Conservation (phyloP, 805 yeast species). For the Soucietia sequanensis region DNA sequence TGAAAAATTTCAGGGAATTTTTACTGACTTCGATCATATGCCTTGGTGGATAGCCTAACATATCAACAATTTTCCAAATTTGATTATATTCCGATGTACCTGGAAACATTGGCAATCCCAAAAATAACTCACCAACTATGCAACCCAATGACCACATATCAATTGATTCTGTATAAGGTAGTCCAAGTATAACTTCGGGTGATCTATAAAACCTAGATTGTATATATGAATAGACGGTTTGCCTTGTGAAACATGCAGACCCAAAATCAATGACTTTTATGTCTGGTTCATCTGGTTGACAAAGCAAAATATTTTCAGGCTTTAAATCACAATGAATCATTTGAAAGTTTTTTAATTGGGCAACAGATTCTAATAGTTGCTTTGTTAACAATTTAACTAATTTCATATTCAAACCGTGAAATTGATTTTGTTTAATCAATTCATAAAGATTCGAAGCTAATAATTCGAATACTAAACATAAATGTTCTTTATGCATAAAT, state of each 20-base stretch:
- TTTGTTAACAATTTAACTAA: slow-evolving; percentile 73
- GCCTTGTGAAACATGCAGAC: slow-evolving; percentile 88
- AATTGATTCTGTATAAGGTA: slow-evolving; percentile 88
- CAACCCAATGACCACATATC: slow-evolving; percentile 99
- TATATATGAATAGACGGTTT: slow-evolving; percentile 85
- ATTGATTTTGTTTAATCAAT: slow-evolving; percentile 86
- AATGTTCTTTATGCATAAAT: slow-evolving; percentile 87
- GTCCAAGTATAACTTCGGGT: slow-evolving; percentile 90
- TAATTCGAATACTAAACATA: slow-evolving; percentile 89
- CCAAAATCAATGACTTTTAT: slow-evolving; percentile 96
- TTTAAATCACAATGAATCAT: slow-evolving; percentile 95
- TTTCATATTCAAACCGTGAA: slow-evolving; percentile 81
- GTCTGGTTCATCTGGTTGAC: slow-evolving; percentile 77
- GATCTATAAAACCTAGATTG: slow-evolving; percentile 92
- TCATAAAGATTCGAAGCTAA: slow-evolving; percentile 88
- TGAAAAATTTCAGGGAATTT: slow-evolving; percentile 68
- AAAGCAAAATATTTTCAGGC: slow-evolving; percentile 88
- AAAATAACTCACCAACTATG: slow-evolving; percentile 82
- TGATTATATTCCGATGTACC: slow-evolving; percentile 95
- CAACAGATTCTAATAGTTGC: slow-evolving; percentile 79
- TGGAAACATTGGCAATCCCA: slow-evolving; percentile 92
- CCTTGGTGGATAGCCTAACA: slow-evolving; percentile 83
- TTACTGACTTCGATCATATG: slow-evolving; percentile 98
- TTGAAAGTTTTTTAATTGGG: slow-evolving; percentile 76
- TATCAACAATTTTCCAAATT: slow-evolving; percentile 73